A percentile compares a stretch with the other conserved stretches of the same genome.
These are phyloP conservation scores for Malus sylvestris DNA, from an alignment of 306 rosid species.

Conservation along the genomic window DNA sequence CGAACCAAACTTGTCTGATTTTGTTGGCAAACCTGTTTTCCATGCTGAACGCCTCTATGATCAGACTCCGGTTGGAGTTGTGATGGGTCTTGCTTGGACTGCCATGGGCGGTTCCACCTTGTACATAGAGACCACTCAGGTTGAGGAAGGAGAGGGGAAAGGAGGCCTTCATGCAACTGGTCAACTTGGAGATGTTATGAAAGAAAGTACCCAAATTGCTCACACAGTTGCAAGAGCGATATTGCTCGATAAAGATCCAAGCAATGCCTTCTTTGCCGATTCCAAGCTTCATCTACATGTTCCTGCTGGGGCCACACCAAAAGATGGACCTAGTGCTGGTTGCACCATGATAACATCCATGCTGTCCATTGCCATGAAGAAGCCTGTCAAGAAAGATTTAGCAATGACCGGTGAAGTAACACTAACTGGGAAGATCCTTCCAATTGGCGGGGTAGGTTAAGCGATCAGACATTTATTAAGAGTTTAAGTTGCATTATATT, in stretches of 20 bases:
- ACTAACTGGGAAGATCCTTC: slow-evolving; percentile 92
- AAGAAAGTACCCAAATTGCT: slow-evolving; percentile 98
- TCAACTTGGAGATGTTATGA: slow-evolving; percentile 98
- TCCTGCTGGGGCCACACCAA: slow-evolving; percentile 97
- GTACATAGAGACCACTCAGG: slow-evolving; percentile 74
- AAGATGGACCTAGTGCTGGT: slow-evolving; percentile 99
- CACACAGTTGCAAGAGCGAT: slow-evolving; percentile 79
- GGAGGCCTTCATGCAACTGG: slow-evolving; percentile 77
- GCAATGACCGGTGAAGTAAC: slow-evolving; percentile 99
- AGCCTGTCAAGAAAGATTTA: slow-evolving; percentile 78
- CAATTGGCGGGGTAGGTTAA: slow-evolving; percentile 93
- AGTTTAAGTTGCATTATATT: background rate
- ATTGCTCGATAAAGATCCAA: slow-evolving; percentile 54
- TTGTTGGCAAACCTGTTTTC: slow-evolving; percentile 96
- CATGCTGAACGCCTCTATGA: slow-evolving; percentile 90
- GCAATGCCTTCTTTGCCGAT: slow-evolving; percentile 62
- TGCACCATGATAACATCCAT: slow-evolving; percentile 97
- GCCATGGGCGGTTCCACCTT: slow-evolving; percentile 99
- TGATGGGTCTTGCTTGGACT: slow-evolving; percentile 99
- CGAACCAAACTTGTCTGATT: slow-evolving; percentile 50
- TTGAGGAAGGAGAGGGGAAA: slow-evolving; percentile 90
- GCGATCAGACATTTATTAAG: background rate
- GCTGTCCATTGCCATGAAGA: slow-evolving; percentile 81
- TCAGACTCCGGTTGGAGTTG: slow-evolving; percentile 86
- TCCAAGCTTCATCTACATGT: slow-evolving; percentile 91